Percentiles rank a stretch among this genome's conserved stretches.
Evolutionary conservation across 139 green algal species (phyloP).

Genomic region (Asterochloris erici): DNA sequence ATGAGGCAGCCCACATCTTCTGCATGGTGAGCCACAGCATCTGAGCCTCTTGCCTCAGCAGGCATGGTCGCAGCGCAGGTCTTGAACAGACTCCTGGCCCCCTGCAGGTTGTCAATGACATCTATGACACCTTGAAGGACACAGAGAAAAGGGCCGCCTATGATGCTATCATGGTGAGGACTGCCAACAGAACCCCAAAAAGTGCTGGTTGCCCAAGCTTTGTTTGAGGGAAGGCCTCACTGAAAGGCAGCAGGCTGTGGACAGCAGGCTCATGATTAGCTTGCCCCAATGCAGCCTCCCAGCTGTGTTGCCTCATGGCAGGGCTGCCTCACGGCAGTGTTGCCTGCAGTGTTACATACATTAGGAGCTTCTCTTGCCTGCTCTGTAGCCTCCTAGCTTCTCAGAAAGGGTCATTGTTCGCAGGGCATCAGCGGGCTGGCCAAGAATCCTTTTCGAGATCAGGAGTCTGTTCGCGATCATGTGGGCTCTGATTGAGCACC

Average conservation of each 20-base stretch:
- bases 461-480: not conserved
- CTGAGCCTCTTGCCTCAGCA: no score
- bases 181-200: not conserved
- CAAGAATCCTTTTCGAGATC: not conserved
- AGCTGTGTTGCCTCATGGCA: no score
- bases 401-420: not conserved
- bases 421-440: not conserved
- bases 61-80: no score
- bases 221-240: slow-evolving; percentile 9
- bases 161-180: slow-evolving; percentile 15
- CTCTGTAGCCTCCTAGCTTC: not conserved
- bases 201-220: no score
- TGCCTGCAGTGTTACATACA: no score
- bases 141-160: slow-evolving; percentile 15
- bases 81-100: no score
- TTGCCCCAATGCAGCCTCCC: no score
- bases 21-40: not conserved
- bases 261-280: not conserved
- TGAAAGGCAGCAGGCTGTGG: slow-evolving; percentile 6
- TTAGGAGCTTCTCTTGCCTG: not conserved
- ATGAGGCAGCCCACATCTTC: slow-evolving; percentile 7
- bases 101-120: slow-evolving; percentile 10
- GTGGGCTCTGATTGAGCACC: not conserved
- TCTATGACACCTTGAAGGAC: slow-evolving; percentile 26
- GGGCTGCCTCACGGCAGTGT: no score